Evolutionary conservation across 2,329 filamentous ascomycete genomes (phyloP).

Genomic region (Dothideomycetes sp.): DNA sequence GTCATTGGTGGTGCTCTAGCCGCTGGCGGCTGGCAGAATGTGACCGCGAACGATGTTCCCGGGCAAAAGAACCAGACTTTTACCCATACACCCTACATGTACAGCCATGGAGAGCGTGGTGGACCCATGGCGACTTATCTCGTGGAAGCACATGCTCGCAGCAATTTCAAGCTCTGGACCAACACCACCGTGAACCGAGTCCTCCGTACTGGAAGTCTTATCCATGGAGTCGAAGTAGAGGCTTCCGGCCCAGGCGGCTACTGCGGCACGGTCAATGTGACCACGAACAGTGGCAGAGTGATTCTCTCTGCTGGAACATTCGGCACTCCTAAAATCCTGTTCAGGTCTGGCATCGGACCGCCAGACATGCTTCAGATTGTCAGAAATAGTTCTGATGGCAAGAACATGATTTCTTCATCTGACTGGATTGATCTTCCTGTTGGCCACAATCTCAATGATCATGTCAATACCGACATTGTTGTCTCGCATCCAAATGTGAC

Average conservation of each 20-base stretch:
- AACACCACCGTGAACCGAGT: conserved; percentile 57
- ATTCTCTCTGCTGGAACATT: conserved; percentile 59
- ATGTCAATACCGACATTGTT: conserved; percentile 47
- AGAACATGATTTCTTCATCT: conserved; percentile 30
- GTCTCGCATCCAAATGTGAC: conserved; percentile 40
- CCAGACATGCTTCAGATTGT: conserved; percentile 35
- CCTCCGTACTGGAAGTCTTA: conserved; percentile 49
- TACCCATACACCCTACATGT: conserved; percentile 57
- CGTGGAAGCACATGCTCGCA: conserved; percentile 44
- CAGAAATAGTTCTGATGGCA: conserved; percentile 31
- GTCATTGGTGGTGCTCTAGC: conserved; percentile 49
- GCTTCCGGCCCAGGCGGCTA: conserved; percentile 42
- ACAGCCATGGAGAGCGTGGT: conserved; percentile 52
- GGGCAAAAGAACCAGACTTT: conserved; percentile 55
- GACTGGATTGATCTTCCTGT: conserved; percentile 42
- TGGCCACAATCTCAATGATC: conserved; percentile 39
- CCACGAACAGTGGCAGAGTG: conserved; percentile 49
- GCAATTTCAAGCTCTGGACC: conserved; percentile 57
- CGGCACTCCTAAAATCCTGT: conserved; percentile 57
- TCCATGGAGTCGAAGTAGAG: conserved; percentile 60
- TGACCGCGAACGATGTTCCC: conserved; percentile 49
- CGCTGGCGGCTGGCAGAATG: conserved; percentile 50
- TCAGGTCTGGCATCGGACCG: conserved; percentile 60
- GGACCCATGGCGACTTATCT: conserved; percentile 65
- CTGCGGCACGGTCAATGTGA: conserved; percentile 49